Percentiles rank a stretch among this genome's conserved stretches.
phyloP scores from a whole-genome alignment of 2,329 filamentous ascomycete genomes.

The Metarhizium anisopliae region DNA sequence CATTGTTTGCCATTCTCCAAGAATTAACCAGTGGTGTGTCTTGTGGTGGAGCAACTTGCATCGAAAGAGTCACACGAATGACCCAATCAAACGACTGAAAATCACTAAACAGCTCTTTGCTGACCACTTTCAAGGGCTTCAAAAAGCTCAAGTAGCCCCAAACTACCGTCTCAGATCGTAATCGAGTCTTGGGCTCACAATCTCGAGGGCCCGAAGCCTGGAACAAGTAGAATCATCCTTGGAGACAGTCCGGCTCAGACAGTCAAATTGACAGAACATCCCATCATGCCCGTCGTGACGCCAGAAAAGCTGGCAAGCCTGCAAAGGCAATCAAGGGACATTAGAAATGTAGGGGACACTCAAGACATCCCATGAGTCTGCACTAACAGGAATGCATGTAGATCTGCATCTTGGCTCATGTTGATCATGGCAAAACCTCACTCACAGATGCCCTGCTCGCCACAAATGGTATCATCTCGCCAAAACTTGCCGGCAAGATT shows the following conservation, averaged over 20 bases:
- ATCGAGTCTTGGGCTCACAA: background rate
- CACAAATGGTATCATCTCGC: constrained; percentile 98
- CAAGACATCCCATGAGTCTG: background rate
- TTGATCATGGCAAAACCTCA: constrained; percentile 98
- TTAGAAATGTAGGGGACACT: constrained; percentile 68
- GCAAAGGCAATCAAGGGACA: constrained; percentile 77
- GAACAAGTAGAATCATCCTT: background rate
- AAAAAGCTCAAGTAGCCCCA: background rate
- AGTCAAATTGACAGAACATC: background rate
- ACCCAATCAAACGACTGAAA: constrained; percentile 6
- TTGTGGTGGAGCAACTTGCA: constrained; percentile 5
- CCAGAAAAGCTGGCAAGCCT: constrained; percentile 85
- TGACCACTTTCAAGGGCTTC: background rate
- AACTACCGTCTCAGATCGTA: background rate
- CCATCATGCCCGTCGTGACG: constrained; percentile 80
- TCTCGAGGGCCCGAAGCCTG: background rate
- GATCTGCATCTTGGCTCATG: constrained; percentile 94
- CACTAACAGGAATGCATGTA: constrained; percentile 29
- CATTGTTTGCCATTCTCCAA: background rate
- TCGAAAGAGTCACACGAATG: constrained; percentile 7
- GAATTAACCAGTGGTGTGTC: constrained; percentile 2
- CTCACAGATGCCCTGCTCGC: constrained; percentile 92
- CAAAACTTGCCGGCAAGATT: constrained; percentile 95
- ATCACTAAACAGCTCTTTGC: background rate
- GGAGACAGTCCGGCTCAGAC: background rate